Evolutionary conservation across 441 rosid genomes (phyloP), one percentile per base, ranked within the genome.

Genomic region (Pelargonium fulgidum): DNA sequence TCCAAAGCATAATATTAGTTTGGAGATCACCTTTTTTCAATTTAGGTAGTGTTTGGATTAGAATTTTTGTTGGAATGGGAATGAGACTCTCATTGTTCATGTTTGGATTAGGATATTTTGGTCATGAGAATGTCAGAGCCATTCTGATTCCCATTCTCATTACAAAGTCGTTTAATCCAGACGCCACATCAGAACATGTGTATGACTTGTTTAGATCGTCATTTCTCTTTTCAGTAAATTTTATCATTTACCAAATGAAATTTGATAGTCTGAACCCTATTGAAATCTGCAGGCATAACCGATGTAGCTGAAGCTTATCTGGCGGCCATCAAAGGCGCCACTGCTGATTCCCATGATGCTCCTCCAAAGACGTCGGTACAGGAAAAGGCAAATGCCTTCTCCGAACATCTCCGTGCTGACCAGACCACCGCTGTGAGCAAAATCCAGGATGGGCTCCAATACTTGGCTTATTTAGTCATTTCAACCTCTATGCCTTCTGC

Each of bases 361-460:
- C 79, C 73, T 72, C 80, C 79, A 0, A 76, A 82, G 70, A 74
- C 85, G 76, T 80, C 92, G 16, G 76, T 89, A 65, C 84, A 82
- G 72, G 96, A 85, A 66, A 94, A 92, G 70, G 97, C 83, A 56
- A 82, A 67, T 68, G 75, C 85, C 67, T 86, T 92, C 75, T 83
- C 90, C 1, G 83, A 89, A 70, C 87, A 84, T 80, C 85, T 94
- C 62, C 83, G 71, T 3, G 70, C 81, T 13, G 91, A 89, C 77
- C 82, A 77, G 73, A 76, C 68, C 33, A 78, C 83, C 2, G 98
- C 97, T 0, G 82, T 86, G 75, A 77, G 84, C 50, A 92, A 87
- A 83, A 85, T 94, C 65, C 90, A 89, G 82, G 97, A 90, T 24
- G 97, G 99, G 41, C 83, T 94, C 45, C 94, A 89, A 24, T 81